Evolutionary conservation across 2,329 filamentous ascomycete genomes (phyloP).

Genomic region (Chaetomium sp.): DNA sequence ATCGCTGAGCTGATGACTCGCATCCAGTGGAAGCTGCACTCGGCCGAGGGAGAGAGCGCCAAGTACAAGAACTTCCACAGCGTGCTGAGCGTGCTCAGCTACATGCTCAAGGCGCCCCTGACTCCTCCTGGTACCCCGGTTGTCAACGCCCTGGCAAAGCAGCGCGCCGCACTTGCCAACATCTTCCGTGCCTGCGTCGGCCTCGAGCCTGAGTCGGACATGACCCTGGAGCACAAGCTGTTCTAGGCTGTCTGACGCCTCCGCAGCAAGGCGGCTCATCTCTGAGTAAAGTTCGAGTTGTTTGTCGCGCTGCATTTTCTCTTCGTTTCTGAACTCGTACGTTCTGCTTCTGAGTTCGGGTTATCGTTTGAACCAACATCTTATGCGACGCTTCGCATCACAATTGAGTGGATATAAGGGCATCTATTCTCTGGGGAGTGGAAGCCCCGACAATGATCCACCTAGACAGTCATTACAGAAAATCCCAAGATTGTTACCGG

Average conservation of each 20-base stretch:
- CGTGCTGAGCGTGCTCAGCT: conserved; percentile 94
- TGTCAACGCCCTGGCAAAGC: conserved; percentile 93
- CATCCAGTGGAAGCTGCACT: conserved; percentile 80
- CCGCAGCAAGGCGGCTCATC: background rate
- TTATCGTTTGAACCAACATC: background rate
- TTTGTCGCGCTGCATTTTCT: background rate
- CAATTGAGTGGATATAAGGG: background rate
- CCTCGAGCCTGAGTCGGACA: conserved; percentile 95
- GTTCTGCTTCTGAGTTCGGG: background rate
- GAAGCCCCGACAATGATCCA: background rate
- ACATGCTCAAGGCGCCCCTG: conserved; percentile 97
- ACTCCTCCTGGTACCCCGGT: conserved; percentile 94
- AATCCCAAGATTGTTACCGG: conserved; percentile 8
- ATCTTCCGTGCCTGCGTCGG: conserved; percentile 98
- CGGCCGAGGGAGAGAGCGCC: conserved; percentile 53
- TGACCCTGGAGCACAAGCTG: conserved; percentile 98
- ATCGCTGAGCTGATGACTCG: conserved; percentile 98
- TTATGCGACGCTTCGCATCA: background rate
- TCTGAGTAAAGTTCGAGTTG: background rate
- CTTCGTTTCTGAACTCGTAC: conserved; percentile 9
- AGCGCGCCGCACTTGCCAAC: conserved; percentile 91
- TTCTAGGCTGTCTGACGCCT: conserved; percentile 56
- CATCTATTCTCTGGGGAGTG: background rate
- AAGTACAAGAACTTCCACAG: conserved; percentile 92
- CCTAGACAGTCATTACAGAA: conserved; percentile 23